Base-by-base conservation (phyloP, 2,329 filamentous ascomycete genomes). In the Daldinia sp. region DNA sequence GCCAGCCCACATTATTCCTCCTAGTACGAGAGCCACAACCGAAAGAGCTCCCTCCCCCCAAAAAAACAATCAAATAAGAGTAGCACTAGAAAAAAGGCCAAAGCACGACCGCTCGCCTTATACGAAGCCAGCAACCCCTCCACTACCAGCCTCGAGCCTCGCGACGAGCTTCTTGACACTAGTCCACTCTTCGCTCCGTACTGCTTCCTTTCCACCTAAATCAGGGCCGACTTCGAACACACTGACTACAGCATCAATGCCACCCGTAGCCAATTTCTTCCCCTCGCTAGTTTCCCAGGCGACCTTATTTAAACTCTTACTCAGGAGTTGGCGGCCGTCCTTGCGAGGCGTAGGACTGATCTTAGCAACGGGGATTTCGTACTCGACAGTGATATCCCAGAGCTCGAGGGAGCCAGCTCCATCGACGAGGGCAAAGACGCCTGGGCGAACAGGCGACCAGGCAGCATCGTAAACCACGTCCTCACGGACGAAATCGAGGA, bases 401-500 rank as follows among this genome's bases (percentile, higher is more conserved):
- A 99, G 86, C 81, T 99, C 97, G 18, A 99, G 85, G 80, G 90
- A 92, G 33, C 96, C 97, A 2, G 93, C 93, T 37, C 96, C 96
- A 74, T 99, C 97, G 2, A 98, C 96, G 20, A 97, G 89, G 1
- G 93, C 93, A 80, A 99, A 99, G 7, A 99, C 93, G 41, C 94
- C 94, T 0, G 96, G 96, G 78, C 96, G 95, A 72, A 96, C 88
- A 0, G 96, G 96, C 13, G 93, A 97, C 97, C 97, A 99, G 60
- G 91, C 91, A 2, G 93, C 94, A 78, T 98, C 95, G 81, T 99
- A 99, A 58, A 99, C 94, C 20, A 98, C 91, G 76, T 99, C 97
- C 81, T 99, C 97, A 61, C 96, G 91, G 20, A 92, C 91, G 77
- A 99, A 93, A 71, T 98, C 94, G 12, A 98, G 86, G 28, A 99